These are phyloP conservation scores for Neofusicoccum parvum DNA, from an alignment of 2,329 filamentous ascomycete genomes.

Conservation along the genomic window DNA sequence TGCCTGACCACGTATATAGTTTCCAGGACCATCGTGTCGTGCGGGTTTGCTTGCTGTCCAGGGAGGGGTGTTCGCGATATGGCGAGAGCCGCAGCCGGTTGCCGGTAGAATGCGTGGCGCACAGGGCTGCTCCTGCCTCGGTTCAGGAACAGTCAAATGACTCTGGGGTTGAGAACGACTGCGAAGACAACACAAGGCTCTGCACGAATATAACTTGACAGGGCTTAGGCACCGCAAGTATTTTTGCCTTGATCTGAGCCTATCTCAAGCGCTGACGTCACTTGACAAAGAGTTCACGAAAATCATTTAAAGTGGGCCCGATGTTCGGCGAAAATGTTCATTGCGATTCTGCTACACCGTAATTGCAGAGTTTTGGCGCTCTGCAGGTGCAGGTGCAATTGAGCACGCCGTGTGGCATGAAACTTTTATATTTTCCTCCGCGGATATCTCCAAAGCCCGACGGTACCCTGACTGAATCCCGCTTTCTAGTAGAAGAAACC, in stretches of 20 bases:
- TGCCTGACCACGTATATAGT: conserved; percentile 54
- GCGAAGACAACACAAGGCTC: background rate
- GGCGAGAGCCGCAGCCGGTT: conserved; percentile 7
- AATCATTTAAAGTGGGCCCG: conserved; percentile 12
- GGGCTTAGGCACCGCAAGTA: background rate
- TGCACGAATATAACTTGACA: background rate
- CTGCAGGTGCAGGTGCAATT: background rate
- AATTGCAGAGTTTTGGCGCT: background rate
- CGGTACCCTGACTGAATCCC: background rate
- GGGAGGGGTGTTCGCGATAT: background rate
- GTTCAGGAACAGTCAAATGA: conserved; percentile 6
- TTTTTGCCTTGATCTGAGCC: conserved; percentile 2
- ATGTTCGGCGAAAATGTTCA: conserved; percentile 1
- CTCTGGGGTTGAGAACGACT: background rate
- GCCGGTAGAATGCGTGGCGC: background rate
- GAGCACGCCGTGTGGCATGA: conserved; percentile 7
- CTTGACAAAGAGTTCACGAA: conserved; percentile 1
- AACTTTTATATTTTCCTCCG: background rate
- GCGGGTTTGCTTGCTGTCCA: background rate
- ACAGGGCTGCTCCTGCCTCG: conserved; percentile 16
- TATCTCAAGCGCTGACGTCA: conserved; percentile 12
- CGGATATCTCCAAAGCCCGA: background rate
- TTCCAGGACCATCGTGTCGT: conserved; percentile 43
- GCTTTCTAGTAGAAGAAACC: conserved; percentile 95
- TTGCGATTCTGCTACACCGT: conserved; percentile 13